phyloP scores from a whole-genome alignment of 2,329 filamentous ascomycete species.

The Trichoderma sp. region DNA sequence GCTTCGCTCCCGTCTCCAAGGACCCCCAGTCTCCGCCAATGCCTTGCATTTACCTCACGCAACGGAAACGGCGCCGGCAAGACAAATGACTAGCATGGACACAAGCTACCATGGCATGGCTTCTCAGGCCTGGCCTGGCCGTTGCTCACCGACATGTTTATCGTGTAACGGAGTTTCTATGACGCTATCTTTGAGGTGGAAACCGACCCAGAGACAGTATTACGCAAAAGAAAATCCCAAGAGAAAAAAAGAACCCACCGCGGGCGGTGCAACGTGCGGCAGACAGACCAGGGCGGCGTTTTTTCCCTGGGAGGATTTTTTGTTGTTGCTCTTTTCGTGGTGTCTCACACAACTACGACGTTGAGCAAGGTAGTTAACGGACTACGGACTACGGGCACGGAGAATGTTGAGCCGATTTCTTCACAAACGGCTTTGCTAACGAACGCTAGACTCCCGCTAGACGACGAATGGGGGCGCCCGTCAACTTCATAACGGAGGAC shows the following conservation, averaged over 20 bases:
- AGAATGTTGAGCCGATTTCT: constrained; percentile 6
- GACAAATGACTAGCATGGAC: constrained; percentile 8
- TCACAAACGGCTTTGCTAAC: background rate
- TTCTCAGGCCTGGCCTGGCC: background rate
- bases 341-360: constrained; percentile 16
- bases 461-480: background rate
- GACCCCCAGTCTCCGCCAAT: constrained; percentile 22
- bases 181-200: background rate
- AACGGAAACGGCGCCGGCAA: constrained; percentile 20
- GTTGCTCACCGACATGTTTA: constrained; percentile 15
- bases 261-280: constrained; percentile 8
- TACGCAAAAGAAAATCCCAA: constrained; percentile 13
- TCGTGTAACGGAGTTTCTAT: background rate
- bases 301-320: background rate
- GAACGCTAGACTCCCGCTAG: constrained; percentile 5
- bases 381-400: background rate
- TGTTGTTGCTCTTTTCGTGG: constrained; percentile 3
- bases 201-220: background rate
- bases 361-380: background rate
- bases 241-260: background rate
- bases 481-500: background rate
- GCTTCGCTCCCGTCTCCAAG: constrained; percentile 23
- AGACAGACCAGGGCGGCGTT: background rate
- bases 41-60: constrained; percentile 22
- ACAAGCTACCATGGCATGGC: background rate